Base-by-base conservation (phyloP, 164 flowering plant genomes). In the Litsea cubeba region DNA sequence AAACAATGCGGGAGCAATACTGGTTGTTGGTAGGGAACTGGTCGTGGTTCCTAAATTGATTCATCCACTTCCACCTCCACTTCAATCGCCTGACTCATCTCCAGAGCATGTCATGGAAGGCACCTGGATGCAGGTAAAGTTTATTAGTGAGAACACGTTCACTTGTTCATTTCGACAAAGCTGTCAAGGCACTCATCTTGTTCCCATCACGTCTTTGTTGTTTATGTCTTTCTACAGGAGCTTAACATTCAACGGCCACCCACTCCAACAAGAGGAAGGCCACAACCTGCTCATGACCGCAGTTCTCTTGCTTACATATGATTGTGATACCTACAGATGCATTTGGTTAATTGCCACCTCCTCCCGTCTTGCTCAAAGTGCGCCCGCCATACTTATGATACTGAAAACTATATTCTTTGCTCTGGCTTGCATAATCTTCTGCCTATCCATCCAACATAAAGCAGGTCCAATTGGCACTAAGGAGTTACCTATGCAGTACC, bases 11-110 rank as follows among this genome's bases (percentile, higher is more conserved):
- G 97, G 97, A 69, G 97, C 97, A 35, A 92, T 96, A 82, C 77
- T 96, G 75, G 98, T 96, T 0, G 85, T 96, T 71, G 99, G 99
- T 22, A 86, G 99, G 80, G 98, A 93, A 1, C 82, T 96, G 76
- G 98, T 94, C 3, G 85, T 96, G 71, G 98, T 96, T 69, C 99
- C 99, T 35, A 96, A 96, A 76, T 78, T 96, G 83, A 96, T 96
- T 78, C 99, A 96, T 88, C 99, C 98, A 24, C 76, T 96, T 76
- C 99, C 99, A n/a, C 99, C 99, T 69, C 98, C 99, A 18, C 81
- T 93, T 72, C 92, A 83, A 71, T 96, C 98, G 23, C 98, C 99
- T 0, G 99, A 94, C 80, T 85, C 89, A 67, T 96, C 98, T 68
- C 98, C 99, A 2, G 98, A 94, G 64, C 97, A 88, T 60, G 78